Percentiles rank a stretch among this genome's conserved stretches.
Conservation (phyloP, 805 yeast species). For the Priceomyces castillae region DNA sequence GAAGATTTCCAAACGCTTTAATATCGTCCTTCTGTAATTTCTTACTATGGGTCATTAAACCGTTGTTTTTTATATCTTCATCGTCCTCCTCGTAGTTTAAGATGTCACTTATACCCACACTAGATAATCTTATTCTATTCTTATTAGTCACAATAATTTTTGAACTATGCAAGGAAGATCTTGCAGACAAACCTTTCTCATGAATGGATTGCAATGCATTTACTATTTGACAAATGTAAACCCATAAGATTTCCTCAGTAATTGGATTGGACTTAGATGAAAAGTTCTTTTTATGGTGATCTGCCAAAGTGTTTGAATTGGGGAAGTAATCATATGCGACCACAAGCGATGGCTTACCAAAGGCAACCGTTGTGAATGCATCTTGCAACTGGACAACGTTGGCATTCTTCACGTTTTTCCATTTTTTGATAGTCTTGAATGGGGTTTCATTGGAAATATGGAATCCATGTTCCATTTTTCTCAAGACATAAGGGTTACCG, state of each 20-base stretch:
- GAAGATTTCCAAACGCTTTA: slow-evolving; percentile 53
- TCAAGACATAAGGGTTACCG: slow-evolving; percentile 73
- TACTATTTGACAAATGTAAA: slow-evolving; percentile 69
- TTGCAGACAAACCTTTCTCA: slow-evolving; percentile 57
- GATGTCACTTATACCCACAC: slow-evolving; percentile 71
- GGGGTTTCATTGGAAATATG: slow-evolving; percentile 47
- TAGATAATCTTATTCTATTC: slow-evolving; percentile 67
- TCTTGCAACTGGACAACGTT: slow-evolving; percentile 69
- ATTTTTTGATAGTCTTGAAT: slow-evolving; percentile 58
- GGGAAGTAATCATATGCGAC: slow-evolving; percentile 87
- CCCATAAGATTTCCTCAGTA: slow-evolving; percentile 71
- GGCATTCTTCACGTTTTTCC: slow-evolving; percentile 57
- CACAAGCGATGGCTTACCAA: slow-evolving; percentile 75
- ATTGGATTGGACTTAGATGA: slow-evolving; percentile 46
- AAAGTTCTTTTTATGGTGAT: slow-evolving; percentile 53
- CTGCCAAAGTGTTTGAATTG: slow-evolving; percentile 64
- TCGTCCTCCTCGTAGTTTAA: slow-evolving; percentile 42
- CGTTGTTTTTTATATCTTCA: slow-evolving; percentile 14
- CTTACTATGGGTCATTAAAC: slow-evolving; percentile 13
- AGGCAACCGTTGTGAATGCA: slow-evolving; percentile 82
- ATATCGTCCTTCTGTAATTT: slow-evolving; percentile 56
- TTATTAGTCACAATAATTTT: slow-evolving; percentile 73
- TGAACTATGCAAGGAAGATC: slow-evolving; percentile 56
- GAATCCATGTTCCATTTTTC: slow-evolving; percentile 56
- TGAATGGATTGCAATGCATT: slow-evolving; percentile 70